Percentiles rank a stretch among this genome's conserved stretches.
phyloP scores from a whole-genome alignment of 1,284 basidiomycete species.

The Pascua sp. region DNA sequence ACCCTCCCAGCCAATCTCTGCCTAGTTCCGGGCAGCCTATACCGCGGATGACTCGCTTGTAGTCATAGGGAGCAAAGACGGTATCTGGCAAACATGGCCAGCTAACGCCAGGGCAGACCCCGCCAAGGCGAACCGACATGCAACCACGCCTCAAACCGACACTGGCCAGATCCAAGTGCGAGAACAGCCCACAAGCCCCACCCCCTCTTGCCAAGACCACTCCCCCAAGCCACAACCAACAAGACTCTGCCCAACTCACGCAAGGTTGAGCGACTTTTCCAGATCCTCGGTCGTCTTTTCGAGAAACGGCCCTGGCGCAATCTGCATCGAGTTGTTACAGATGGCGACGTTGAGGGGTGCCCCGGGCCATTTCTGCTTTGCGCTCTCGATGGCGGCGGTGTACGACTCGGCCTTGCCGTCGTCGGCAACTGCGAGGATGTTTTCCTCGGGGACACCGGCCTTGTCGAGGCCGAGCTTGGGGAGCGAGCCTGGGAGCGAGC shows the following conservation, averaged over 20 bases:
- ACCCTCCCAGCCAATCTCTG: too few species aligned
- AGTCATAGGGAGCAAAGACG: too few species aligned
- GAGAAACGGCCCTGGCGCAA: constrained; percentile 33
- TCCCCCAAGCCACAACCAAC: too few species aligned
- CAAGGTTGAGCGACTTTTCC: constrained; percentile 27
- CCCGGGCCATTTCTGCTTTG: constrained; percentile 35
- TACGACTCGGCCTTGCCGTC: constrained; percentile 31
- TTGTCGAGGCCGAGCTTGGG: constrained; percentile 23
- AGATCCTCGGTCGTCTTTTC: constrained; percentile 32
- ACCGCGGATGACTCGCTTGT: too few species aligned
- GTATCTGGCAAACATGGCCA: too few species aligned
- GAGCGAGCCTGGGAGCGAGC: constrained; percentile 40
- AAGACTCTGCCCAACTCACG: constrained; percentile 23
- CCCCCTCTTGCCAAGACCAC: too few species aligned
- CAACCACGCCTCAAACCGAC: too few species aligned
- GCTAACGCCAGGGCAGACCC: too few species aligned
- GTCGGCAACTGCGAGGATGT: constrained; percentile 26
- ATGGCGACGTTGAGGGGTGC: constrained; percentile 38
- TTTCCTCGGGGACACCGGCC: constrained; percentile 16
- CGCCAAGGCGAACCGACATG: too few species aligned
- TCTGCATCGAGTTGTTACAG: constrained; percentile 36
- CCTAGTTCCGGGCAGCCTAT: too few species aligned
- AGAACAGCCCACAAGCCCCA: background rate
- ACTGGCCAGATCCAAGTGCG: too few species aligned
- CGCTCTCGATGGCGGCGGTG: constrained; percentile 27